phyloP scores from a whole-genome alignment of 176 grass and related monocot species.

The Avena eriantha region DNA sequence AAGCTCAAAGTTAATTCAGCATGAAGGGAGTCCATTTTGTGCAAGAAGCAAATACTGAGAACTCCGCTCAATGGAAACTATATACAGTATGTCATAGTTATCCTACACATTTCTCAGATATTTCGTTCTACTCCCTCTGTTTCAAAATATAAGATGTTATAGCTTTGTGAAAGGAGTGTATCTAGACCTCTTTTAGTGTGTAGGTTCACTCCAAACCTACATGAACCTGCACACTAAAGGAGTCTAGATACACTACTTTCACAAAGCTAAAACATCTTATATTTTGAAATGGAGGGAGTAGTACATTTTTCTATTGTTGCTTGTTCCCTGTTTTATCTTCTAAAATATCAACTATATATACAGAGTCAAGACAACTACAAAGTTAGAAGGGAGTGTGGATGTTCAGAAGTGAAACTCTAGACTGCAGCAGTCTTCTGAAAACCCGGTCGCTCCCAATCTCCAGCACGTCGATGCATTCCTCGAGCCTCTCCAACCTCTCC shows the following conservation, averaged over 20 bases:
- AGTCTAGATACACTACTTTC: too few species aligned
- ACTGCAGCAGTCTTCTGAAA: constrained; percentile 21
- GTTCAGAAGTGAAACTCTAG: constrained; percentile 34
- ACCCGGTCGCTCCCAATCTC: not conserved
- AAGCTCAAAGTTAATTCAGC: not conserved
- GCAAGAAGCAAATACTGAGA: not conserved
- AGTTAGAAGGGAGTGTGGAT: constrained; percentile 28
- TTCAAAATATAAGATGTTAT: too few species aligned
- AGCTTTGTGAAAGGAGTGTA: too few species aligned
- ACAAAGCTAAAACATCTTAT: too few species aligned
- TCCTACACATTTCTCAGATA: not conserved
- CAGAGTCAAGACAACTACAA: not conserved
- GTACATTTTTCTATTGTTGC: not conserved
- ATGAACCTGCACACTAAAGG: too few species aligned
- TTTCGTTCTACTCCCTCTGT: too few species aligned
- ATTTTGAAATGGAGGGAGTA: too few species aligned
- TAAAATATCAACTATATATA: not conserved
- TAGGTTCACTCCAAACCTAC: too few species aligned
- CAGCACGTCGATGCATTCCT: constrained; percentile 1
- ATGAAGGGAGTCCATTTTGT: not conserved
- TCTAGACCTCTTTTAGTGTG: too few species aligned
- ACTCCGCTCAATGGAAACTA: not conserved
- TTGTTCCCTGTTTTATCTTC: not conserved
- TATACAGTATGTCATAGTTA: not conserved
- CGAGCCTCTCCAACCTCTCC: constrained; percentile 29